Conservation (phyloP, 2,329 filamentous ascomycete genomes). For the Acephala macrosclerotiorum region DNA sequence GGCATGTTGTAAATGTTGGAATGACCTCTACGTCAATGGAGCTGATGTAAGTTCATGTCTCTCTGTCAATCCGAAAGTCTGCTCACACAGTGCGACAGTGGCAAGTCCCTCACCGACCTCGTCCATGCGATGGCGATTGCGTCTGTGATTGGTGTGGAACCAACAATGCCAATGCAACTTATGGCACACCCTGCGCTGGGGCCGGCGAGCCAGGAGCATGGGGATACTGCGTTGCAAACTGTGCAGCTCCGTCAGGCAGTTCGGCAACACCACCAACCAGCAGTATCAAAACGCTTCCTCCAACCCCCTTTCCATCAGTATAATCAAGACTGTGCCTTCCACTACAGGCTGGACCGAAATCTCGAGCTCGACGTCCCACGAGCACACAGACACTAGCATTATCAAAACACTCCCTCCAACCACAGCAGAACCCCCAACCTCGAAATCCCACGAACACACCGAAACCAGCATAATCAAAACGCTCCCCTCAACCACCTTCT, state of each 20-base stretch:
- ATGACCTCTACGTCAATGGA: neutral
- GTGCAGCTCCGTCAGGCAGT: neutral
- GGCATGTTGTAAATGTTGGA: conserved; percentile 3
- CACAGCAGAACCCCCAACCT: no score
- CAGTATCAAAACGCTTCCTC: neutral
- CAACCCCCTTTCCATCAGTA: neutral
- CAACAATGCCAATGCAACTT: neutral
- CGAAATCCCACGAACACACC: no score
- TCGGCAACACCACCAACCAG: neutral
- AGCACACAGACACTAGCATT: neutral
- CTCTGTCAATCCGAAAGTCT: neutral
- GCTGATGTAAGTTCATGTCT: neutral
- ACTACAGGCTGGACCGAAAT: neutral
- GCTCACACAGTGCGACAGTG: neutral
- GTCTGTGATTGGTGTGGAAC: conserved; percentile 13
- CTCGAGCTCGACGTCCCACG: neutral
- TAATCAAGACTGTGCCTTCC: neutral
- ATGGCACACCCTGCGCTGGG: conserved; percentile 13
- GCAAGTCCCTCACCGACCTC: neutral
- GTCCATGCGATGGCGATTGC: conserved; percentile 9
- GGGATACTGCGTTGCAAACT: conserved; percentile 1
- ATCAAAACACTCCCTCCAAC: neutral
- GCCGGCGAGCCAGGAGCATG: neutral
- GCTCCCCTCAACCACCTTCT: neutral
- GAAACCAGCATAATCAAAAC: neutral